phyloP scores from a whole-genome alignment of 352 stramenopile species.

The Phytophthora ramorum region DNA sequence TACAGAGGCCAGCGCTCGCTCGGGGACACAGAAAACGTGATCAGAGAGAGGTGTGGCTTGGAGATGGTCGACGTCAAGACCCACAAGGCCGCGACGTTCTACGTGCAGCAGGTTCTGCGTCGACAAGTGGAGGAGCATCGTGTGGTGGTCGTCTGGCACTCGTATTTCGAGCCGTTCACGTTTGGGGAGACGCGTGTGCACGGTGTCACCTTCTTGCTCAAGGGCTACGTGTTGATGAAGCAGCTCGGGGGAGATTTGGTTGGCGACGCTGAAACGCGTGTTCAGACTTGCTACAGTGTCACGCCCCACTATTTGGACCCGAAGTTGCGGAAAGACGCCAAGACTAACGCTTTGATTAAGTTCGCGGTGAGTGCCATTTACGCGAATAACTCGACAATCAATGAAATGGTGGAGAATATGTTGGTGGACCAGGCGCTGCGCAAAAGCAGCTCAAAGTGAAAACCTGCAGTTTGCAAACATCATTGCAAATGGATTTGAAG shows the following conservation, averaged over 20 bases:
- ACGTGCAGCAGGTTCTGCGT: constrained; percentile 54
- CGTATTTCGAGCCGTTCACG: constrained; percentile 54
- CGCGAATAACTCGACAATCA: constrained; percentile 45
- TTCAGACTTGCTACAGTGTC: constrained; percentile 61
- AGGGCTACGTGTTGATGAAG: constrained; percentile 24
- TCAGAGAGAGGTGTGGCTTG: constrained; percentile 56
- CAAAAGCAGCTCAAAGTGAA: not conserved
- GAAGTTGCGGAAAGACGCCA: constrained; percentile 33
- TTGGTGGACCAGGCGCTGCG: constrained; percentile 19
- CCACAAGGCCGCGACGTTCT: constrained; percentile 49
- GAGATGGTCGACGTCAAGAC: constrained; percentile 55
- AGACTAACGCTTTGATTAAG: constrained; percentile 44
- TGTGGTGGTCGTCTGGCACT: constrained; percentile 60
- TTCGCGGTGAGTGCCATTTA: constrained; percentile 47
- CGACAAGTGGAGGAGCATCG: constrained; percentile 57
- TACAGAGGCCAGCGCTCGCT: constrained; percentile 24
- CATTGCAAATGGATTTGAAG: not conserved
- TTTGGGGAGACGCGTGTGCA: constrained; percentile 46
- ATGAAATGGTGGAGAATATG: constrained; percentile 61
- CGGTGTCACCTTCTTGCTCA: constrained; percentile 26
- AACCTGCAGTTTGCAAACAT: not conserved
- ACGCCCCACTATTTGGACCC: constrained; percentile 45
- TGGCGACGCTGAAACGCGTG: not conserved
- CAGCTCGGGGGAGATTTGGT: not conserved
- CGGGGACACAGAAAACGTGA: constrained; percentile 39